These are phyloP conservation scores for Tephrocybe sp. DNA, from an alignment of 768 basidiomycete species.

Conservation along the genomic window DNA sequence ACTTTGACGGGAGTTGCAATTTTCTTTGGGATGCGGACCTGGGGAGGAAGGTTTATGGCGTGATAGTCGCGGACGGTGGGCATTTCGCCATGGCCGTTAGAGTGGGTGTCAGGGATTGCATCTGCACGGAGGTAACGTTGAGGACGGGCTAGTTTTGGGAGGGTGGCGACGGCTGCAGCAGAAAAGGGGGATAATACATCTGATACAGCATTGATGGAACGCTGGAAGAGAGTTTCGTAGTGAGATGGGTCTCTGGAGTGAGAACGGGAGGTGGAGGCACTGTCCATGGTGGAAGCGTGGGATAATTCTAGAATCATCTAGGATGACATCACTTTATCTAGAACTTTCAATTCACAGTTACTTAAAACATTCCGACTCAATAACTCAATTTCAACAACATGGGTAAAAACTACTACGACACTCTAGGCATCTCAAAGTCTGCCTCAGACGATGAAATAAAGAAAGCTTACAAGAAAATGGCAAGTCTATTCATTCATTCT, in stretches of 20 bases:
- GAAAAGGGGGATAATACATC: constrained; percentile 70
- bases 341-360: constrained; percentile 12
- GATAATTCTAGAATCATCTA: constrained; percentile 16
- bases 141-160: constrained; percentile 43
- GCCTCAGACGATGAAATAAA: constrained; percentile 89
- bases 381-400: constrained; percentile 32
- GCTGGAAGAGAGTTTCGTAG: constrained; percentile 36
- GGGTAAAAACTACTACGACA: constrained; percentile 89
- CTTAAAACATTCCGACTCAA: constrained; percentile 1
- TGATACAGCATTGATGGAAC: constrained; percentile 62
- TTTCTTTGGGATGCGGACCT: constrained; percentile 79
- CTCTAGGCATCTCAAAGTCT: constrained; percentile 67
- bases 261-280: constrained; percentile 6
- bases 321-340: constrained; percentile 16
- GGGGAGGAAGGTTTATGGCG: constrained; percentile 65
- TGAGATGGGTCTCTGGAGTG: constrained; percentile 6
- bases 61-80: constrained; percentile 73
- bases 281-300: constrained; percentile 6
- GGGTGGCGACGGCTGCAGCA: constrained; percentile 49
- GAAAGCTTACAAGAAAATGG: constrained; percentile 94
- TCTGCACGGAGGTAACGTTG: constrained; percentile 66
- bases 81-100: constrained; percentile 47
- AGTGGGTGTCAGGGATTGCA: constrained; percentile 61
- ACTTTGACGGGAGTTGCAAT: constrained; percentile 80
- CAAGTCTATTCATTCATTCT: constrained; percentile 26